Percentiles rank a stretch among this genome's conserved stretches.
Evolutionary conservation across 2,329 filamentous ascomycete genomes (phyloP).

Genomic region (Cladosporium austrohemisphaericum): DNA sequence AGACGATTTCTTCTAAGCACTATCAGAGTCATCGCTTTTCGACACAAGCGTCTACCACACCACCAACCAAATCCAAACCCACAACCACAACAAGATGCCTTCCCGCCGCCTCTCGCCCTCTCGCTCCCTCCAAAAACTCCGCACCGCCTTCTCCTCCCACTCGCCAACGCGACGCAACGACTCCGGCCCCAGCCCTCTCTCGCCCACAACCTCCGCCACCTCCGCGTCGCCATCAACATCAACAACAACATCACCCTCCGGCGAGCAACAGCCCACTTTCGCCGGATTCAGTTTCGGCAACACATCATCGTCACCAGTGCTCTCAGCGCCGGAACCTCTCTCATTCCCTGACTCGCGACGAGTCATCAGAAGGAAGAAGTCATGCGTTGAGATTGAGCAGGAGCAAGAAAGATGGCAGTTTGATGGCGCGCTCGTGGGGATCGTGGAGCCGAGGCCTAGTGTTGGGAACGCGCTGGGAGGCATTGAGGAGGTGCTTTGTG

Average conservation of each 20-base stretch:
- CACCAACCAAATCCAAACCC: constrained; percentile 11
- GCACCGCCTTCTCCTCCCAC: constrained; percentile 23
- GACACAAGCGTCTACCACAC: constrained; percentile 1
- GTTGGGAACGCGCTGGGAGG: constrained; percentile 24
- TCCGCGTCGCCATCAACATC: constrained; percentile 16
- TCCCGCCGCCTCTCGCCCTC: constrained; percentile 22
- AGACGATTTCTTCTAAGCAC: too few relatives aligned
- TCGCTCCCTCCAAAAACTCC: constrained; percentile 28
- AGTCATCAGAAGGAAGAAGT: constrained; percentile 29
- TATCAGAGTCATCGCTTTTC: too few relatives aligned
- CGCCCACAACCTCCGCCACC: not conserved
- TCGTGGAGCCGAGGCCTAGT: constrained; percentile 32
- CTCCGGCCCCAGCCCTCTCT: not conserved
- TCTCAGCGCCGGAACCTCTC: not conserved
- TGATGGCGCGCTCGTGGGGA: constrained; percentile 21
- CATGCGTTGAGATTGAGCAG: constrained; percentile 29
- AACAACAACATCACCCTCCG: constrained; percentile 10
- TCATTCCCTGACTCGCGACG: constrained; percentile 11
- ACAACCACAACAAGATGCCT: constrained; percentile 16
- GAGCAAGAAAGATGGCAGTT: constrained; percentile 28
- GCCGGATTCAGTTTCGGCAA: constrained; percentile 25
- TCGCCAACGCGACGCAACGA: not conserved
- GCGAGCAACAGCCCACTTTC: constrained; percentile 16
- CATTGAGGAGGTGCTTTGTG: constrained; percentile 33
- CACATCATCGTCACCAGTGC: constrained; percentile 1